Base-by-base conservation (phyloP, 805 yeast genomes). In the Blastobotrys mokoenaii region DNA sequence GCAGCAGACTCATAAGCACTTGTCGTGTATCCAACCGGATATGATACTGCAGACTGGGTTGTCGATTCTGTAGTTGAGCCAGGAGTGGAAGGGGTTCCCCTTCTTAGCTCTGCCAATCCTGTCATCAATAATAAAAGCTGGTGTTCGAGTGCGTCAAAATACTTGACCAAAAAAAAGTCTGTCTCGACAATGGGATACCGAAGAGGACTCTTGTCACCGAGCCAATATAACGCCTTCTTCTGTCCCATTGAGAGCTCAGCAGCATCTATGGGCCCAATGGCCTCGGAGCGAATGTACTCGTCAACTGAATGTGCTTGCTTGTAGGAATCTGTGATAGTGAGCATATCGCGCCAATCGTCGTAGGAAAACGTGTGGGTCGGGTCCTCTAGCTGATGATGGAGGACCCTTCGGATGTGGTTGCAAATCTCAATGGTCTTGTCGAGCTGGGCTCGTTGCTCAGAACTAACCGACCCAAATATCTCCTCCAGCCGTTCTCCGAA, bases 161-260 rank as follows among this genome's bases (percentile, higher is more conserved):
- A 49, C 18, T 45, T 46, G 2, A 43, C 41, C 17, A 55, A 38
- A 31, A 84, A 72, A 54, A 76, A 84, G 46, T 77, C 76, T 0
- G 88, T 79, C 58, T 86, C 88, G 51, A 72, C 73, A 33, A 82
- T 65, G 0, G 93, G 93, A 45, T 73, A 76, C 38, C 82, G 69
- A 36, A 86, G 64, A 0, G 95, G 95, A 1, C 88, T 79, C 1
- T 63, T 56, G 1, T 77, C 77, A 6, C 82, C 70, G 1, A 85
- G 52, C 95, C 95, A 86, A 56, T 68, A 80, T 32, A 65, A 59
- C 1, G 63, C 51, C 37, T 65, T 60, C 14, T 32, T 12, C 35
- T 12, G 35, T 6, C 9, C 16, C 6, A 11, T 6, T 6, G 14
- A 15, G 16, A 12, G 35, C 6, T 4, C 10, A 4, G 4, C 35